These are phyloP conservation scores for Aspergillus steynii DNA, from an alignment of 495 filamentous ascomycete genomes.

Conservation along the genomic window DNA sequence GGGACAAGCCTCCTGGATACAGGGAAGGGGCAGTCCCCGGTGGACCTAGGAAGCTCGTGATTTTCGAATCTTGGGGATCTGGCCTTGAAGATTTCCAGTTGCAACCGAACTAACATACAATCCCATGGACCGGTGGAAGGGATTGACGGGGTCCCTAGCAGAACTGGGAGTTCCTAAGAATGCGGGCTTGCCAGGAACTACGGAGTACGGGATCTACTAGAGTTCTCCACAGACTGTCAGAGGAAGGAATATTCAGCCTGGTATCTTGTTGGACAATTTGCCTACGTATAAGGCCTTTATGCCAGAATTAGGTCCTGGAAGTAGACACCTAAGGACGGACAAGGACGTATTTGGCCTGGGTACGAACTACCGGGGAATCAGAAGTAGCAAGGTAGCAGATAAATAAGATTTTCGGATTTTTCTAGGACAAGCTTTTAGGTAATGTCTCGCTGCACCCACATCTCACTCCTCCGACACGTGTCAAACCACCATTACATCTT, in stretches of 20 bases:
- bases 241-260: too few species aligned
- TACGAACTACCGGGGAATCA: not conserved
- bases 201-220: too few species aligned
- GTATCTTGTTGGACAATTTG: too few species aligned
- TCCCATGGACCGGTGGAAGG: not conserved
- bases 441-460: not conserved
- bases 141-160: too few species aligned
- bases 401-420: constrained; percentile 1
- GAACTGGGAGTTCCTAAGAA: too few species aligned
- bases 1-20: not conserved
- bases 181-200: too few species aligned
- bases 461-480: not conserved
- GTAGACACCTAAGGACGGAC: too few species aligned
- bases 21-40: not conserved
- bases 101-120: not conserved
- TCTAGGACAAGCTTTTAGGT: constrained; percentile 8
- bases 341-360: too few species aligned
- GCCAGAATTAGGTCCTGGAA: too few species aligned
- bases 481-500: not conserved
- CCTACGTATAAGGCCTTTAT: too few species aligned
- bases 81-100: not conserved
- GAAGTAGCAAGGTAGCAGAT: not conserved
- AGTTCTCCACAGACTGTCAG: too few species aligned
- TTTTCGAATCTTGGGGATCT: not conserved
- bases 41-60: not conserved